Base-by-base conservation (phyloP, 345 rosid species). In the Conringia planisiliqua region DNA sequence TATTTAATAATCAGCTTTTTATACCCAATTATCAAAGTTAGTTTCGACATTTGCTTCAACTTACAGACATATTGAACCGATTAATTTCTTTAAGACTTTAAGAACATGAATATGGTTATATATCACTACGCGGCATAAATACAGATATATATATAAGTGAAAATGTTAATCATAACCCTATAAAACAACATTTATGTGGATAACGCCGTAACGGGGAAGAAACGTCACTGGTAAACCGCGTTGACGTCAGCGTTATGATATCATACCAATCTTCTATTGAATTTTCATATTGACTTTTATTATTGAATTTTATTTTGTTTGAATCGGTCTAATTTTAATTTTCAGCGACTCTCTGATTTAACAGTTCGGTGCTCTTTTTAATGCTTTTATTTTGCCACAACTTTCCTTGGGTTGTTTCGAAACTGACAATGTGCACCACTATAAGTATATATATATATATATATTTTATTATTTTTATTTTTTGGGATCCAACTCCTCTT, bases 161-260 rank as follows among this genome's bases (percentile, higher is more conserved):
- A 46, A 47, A 18, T 9, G 44, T 36, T 39, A 11, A 10, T 64
- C 55, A 30, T 16, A 44, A 44, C 26, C 7, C 5, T 48, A 48
- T 38, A 38, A 51, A 20, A 36, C 52, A 20, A 24, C 52, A 38
- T 51, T 13, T 12, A 16, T 44, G n/a, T 46, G 22, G 62, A 32
- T 32, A 30, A 5, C 35, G 35, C 35, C 35, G 69, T 36, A 12
- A 11, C 13, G 62, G 27, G 60, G 46, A 62, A 7, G 35, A 16
- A 58, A 32, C 35, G 35, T 32, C 35, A 32, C 54, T 17, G 1
- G 5, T 46, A 38, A 66, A 17, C 8, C 67, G 65, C 47, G 72
- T 62, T 47, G 30, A 46, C 43, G 74, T 71, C 66, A 56, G 46
- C 27, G 17, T 64, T 26, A 46, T 62, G 75, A 76, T 44, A 39